Conservation (phyloP, 192 early-diverging fungal species). For the Coemansia sp. region DNA sequence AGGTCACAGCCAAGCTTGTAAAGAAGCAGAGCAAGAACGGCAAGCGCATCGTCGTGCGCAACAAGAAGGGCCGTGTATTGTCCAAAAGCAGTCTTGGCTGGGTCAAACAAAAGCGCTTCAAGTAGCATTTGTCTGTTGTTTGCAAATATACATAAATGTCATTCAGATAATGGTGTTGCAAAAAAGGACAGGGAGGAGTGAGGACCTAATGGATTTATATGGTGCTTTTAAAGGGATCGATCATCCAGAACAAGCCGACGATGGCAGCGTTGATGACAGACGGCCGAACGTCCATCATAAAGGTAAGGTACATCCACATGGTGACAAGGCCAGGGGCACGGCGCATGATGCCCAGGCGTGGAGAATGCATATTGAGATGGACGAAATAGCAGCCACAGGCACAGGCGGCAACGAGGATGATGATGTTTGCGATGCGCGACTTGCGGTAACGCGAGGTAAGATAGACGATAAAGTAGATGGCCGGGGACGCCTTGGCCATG, state of each 20-base stretch:
- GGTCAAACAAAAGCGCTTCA: constrained; percentile 33
- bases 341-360: constrained; percentile 70
- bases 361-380: constrained; percentile 62
- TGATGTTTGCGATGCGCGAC: constrained; percentile 43
- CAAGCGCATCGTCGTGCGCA: constrained; percentile 16
- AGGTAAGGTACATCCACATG: constrained; percentile 61
- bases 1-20: neutral
- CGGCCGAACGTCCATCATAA: constrained; percentile 44
- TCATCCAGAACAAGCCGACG: constrained; percentile 34
- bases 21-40: constrained; percentile 10
- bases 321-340: constrained; percentile 71
- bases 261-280: constrained; percentile 32
- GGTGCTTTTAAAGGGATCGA: constrained; percentile 33
- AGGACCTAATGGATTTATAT: too few relatives aligned
- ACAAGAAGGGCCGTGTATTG: constrained; percentile 38
- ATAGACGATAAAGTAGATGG: constrained; percentile 62
- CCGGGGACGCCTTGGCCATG: constrained; percentile 38
- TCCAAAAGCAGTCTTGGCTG: constrained; percentile 22
- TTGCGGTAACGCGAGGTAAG: constrained; percentile 59
- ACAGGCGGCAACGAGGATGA: constrained; percentile 55
- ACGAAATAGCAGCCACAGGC: constrained; percentile 64
- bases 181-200: too few relatives aligned
- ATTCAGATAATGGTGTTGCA: too few relatives aligned
- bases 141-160: too few relatives aligned
- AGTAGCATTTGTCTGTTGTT: constrained; percentile 16